Evolutionary conservation across 305 asterid genomes (phyloP).

Genomic region (Rubia tinctorum): DNA sequence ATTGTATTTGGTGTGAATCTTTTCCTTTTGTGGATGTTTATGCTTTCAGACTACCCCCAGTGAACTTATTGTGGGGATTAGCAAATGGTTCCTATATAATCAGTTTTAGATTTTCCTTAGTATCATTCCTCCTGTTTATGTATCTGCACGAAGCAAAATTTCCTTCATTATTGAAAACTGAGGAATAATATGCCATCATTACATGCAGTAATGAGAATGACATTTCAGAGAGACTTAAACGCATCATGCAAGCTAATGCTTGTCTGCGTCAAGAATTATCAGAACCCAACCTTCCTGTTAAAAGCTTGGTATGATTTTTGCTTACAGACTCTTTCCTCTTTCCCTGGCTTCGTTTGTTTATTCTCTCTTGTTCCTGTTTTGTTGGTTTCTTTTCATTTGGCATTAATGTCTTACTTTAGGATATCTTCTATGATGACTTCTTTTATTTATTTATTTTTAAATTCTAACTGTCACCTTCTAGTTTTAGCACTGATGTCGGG

Average conservation of each 20-base stretch:
- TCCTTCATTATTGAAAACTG: constrained; percentile 4
- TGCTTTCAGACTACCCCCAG: background rate
- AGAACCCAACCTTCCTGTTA: constrained; percentile 36
- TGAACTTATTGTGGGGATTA: background rate
- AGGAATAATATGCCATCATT: background rate
- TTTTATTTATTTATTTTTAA: background rate
- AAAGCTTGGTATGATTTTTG: constrained; percentile 45
- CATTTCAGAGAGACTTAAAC: constrained; percentile 66
- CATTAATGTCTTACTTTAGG: background rate
- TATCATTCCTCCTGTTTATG: background rate
- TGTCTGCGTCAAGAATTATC: constrained; percentile 52
- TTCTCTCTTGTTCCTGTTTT: background rate
- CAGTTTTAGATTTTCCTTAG: background rate
- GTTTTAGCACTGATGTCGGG: background rate
- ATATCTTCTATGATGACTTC: background rate
- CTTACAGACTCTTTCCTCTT: constrained; percentile 15
- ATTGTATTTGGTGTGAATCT: background rate
- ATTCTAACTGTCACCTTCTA: background rate
- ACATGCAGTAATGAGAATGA: constrained; percentile 91
- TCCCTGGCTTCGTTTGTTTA: background rate
- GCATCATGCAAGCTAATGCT: constrained; percentile 72
- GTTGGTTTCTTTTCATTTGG: background rate
- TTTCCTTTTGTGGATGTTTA: background rate
- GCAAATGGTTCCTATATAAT: background rate
- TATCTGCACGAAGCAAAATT: background rate